A percentile compares a stretch with the other conserved stretches of the same genome.
Conservation (phyloP, 257 asterid species). For the Solanum chiquidenum region DNA sequence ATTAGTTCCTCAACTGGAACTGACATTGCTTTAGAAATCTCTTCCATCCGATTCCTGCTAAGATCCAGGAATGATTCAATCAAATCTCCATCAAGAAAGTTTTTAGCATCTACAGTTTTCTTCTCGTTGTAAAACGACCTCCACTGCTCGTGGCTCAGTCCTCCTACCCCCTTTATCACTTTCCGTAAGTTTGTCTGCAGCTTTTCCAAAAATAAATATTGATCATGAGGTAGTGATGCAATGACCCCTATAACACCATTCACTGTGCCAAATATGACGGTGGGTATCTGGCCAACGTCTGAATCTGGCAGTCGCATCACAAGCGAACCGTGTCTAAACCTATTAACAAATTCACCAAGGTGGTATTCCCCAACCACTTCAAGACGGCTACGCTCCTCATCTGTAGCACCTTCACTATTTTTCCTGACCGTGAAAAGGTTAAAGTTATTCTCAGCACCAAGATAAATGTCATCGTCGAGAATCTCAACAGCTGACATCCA, state of each 20-base stretch:
- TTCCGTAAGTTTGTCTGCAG: conserved; percentile 63
- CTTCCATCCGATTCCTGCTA: conserved; percentile 65
- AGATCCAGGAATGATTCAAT: conserved; percentile 91
- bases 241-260: conserved; percentile 89
- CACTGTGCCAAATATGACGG: conserved; percentile 90
- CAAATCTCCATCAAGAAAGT: conserved; percentile 85
- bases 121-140: conserved; percentile 88
- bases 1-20: conserved; percentile 78
- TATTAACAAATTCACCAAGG: conserved; percentile 88
- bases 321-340: conserved; percentile 88
- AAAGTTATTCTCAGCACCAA: conserved; percentile 84
- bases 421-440: conserved; percentile 86
- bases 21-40: conserved; percentile 57
- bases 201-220: conserved; percentile 67
- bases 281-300: conserved; percentile 83
- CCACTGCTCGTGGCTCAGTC: conserved; percentile 94
- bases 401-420: conserved; percentile 93
- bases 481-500: conserved; percentile 99
- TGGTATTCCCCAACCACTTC: conserved; percentile 98
- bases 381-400: conserved; percentile 94
- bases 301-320: conserved; percentile 97
- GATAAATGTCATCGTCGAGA: conserved; percentile 82
- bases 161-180: conserved; percentile 96
- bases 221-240: conserved; percentile 86
- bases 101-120: conserved; percentile 69